A percentile compares a stretch with the other conserved stretches of the same genome.
These are phyloP conservation scores for Tuber umbilicatum DNA, from an alignment of 495 filamentous ascomycete genomes.

Conservation along the genomic window DNA sequence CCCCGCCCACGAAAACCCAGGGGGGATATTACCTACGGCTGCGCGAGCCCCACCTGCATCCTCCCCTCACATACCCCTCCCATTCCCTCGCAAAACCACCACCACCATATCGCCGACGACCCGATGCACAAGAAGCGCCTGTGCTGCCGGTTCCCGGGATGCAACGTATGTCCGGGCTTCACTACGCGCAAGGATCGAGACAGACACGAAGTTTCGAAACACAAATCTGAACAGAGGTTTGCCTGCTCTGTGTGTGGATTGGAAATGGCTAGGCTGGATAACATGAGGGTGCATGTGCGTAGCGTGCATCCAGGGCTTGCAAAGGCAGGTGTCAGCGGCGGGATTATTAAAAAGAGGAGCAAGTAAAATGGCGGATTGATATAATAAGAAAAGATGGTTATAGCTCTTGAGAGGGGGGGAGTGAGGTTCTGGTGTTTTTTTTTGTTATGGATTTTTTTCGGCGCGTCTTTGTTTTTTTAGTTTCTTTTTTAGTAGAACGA, in stretches of 20 bases:
- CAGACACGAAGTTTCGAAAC: constrained; percentile 21
- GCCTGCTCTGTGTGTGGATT: constrained; percentile 12
- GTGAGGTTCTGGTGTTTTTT: not conserved
- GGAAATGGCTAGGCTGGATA: constrained; percentile 15
- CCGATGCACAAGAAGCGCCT: constrained; percentile 35
- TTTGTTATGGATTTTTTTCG: not conserved
- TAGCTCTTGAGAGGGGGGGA: not conserved
- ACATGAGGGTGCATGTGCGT: constrained; percentile 19
- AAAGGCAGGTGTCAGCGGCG: not conserved
- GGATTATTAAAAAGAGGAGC: not conserved
- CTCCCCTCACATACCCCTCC: not conserved
- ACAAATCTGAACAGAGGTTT: constrained; percentile 8
- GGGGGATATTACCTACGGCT: not conserved
- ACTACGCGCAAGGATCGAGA: constrained; percentile 30
- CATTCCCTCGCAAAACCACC: not conserved
- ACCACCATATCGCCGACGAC: not conserved
- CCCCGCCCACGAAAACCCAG: not conserved
- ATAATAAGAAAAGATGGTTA: not conserved
- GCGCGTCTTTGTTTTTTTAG: too few species aligned
- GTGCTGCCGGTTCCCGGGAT: constrained; percentile 4
- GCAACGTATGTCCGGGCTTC: constrained; percentile 11
- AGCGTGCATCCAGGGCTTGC: not conserved
- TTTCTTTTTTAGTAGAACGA: not conserved
- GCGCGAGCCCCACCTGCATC: not conserved
- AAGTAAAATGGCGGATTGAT: not conserved